These are phyloP conservation scores for Penicillium malachiteum DNA, from an alignment of 495 filamentous ascomycete species.

Conservation along the genomic window DNA sequence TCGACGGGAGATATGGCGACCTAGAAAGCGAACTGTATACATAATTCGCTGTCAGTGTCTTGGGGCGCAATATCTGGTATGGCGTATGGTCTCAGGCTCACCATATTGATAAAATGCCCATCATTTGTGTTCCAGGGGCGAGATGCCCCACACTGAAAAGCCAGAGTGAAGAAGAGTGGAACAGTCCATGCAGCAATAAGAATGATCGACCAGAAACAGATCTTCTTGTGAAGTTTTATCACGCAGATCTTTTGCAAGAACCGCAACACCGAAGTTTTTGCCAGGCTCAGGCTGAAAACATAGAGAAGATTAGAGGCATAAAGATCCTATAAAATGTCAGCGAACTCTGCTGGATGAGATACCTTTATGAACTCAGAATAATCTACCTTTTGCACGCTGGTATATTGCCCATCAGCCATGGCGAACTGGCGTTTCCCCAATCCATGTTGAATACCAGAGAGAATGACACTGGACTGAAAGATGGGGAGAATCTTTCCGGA, in stretches of 20 bases:
- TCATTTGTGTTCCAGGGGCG: background rate
- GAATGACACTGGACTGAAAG: background rate
- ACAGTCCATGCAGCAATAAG: background rate
- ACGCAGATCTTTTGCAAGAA: slow-evolving; percentile 10
- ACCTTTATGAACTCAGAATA: background rate
- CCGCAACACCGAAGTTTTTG: slow-evolving; percentile 9
- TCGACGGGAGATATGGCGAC: slow-evolving; percentile 10
- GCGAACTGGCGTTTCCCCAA: background rate
- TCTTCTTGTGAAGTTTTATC: slow-evolving; percentile 6
- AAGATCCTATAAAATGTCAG: background rate
- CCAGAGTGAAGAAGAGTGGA: background rate
- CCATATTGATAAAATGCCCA: background rate
- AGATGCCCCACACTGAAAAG: background rate
- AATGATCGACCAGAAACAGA: slow-evolving; percentile 1
- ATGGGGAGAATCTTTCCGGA: background rate
- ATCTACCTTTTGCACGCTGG: background rate
- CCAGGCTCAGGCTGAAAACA: slow-evolving; percentile 3
- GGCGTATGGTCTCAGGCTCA: background rate
- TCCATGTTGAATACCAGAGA: background rate
- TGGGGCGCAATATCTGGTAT: no score
- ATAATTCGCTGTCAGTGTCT: no score
- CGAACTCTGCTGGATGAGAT: background rate
- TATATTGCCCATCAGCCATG: background rate
- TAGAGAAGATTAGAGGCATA: background rate
- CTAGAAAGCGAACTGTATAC: background rate